These are phyloP conservation scores for Neonectria faginata DNA, from an alignment of 2,329 filamentous ascomycete species.

Conservation along the genomic window DNA sequence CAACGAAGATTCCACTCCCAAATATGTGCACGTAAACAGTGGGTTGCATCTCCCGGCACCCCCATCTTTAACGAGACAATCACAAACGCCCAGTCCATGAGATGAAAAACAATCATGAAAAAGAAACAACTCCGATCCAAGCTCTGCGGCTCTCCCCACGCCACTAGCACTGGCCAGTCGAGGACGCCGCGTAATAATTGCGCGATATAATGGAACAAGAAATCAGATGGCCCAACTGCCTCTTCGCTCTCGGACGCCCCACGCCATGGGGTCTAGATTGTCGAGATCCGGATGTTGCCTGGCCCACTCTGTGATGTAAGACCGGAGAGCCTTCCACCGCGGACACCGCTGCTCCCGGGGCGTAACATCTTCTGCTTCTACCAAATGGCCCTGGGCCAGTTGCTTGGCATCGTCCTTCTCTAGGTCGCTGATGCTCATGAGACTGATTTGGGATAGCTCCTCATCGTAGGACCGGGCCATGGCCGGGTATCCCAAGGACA, in stretches of 20 bases:
- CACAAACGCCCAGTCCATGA: slow-evolving; percentile 17
- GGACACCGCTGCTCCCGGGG: slow-evolving; percentile 67
- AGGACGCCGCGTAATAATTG: not conserved
- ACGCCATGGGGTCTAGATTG: slow-evolving; percentile 68
- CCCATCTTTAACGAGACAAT: slow-evolving; percentile 2
- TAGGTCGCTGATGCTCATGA: slow-evolving; percentile 76
- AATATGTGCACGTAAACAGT: slow-evolving; percentile 8
- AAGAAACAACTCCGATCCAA: slow-evolving; percentile 7
- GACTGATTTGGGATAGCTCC: slow-evolving; percentile 85
- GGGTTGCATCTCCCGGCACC: slow-evolving; percentile 7
- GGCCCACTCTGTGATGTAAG: slow-evolving; percentile 92
- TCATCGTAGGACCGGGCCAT: slow-evolving; percentile 85
- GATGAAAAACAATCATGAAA: slow-evolving; percentile 4
- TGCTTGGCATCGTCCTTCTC: slow-evolving; percentile 74
- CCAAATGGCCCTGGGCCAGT: slow-evolving; percentile 79
- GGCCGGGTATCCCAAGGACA: slow-evolving; percentile 91
- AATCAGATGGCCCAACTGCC: slow-evolving; percentile 78
- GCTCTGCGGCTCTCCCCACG: slow-evolving; percentile 8
- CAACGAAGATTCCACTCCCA: not conserved
- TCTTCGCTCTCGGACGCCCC: slow-evolving; percentile 74
- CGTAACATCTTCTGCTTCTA: slow-evolving; percentile 61
- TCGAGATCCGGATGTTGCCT: slow-evolving; percentile 83
- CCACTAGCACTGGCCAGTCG: slow-evolving; percentile 2
- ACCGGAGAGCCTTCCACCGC: slow-evolving; percentile 84
- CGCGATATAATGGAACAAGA: slow-evolving; percentile 14